phyloP scores from a whole-genome alignment of 495 filamentous ascomycete genomes.

The Penicillium pulvis region DNA sequence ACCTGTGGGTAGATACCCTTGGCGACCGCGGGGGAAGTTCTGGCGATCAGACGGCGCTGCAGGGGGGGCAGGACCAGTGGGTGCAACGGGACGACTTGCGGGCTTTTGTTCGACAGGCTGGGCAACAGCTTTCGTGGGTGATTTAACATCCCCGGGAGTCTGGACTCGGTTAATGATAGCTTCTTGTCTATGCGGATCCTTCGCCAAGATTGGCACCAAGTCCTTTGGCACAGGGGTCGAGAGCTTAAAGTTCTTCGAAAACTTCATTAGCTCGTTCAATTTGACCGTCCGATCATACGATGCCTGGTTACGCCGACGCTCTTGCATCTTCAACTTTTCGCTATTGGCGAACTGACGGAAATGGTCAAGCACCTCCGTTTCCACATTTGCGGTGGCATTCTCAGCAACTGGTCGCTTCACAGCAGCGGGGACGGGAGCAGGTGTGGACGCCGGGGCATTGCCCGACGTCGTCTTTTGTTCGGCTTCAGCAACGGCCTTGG shows the following conservation, averaged over 20 bases:
- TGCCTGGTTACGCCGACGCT: conserved; percentile 68
- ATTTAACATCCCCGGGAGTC: conserved; percentile 62
- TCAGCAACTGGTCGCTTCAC: conserved; percentile 35
- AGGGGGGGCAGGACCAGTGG: conserved; percentile 36
- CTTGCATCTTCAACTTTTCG: conserved; percentile 72
- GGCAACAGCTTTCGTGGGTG: conserved; percentile 40
- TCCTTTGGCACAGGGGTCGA: conserved; percentile 88
- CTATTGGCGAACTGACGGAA: conserved; percentile 81
- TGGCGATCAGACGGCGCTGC: conserved; percentile 46
- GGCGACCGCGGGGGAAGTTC: conserved; percentile 44
- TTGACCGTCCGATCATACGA: conserved; percentile 82
- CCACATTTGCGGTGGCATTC: conserved; percentile 77
- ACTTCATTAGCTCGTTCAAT: conserved; percentile 91
- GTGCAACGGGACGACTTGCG: conserved; percentile 29
- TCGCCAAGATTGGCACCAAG: conserved; percentile 91
- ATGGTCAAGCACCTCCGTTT: conserved; percentile 71
- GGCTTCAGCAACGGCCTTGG: conserved; percentile 31
- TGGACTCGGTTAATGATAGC: conserved; percentile 87
- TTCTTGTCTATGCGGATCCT: conserved; percentile 89
- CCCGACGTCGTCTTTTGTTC: conserved; percentile 38
- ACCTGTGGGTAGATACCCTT: conserved; percentile 49
- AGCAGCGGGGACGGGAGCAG: conserved; percentile 6
- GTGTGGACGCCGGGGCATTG: conserved; percentile 26
- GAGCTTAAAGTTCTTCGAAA: conserved; percentile 91
- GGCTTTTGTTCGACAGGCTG: conserved; percentile 41